phyloP scores from a whole-genome alignment of 2,329 filamentous ascomycete genomes.

The Epichloe coenophiala region DNA sequence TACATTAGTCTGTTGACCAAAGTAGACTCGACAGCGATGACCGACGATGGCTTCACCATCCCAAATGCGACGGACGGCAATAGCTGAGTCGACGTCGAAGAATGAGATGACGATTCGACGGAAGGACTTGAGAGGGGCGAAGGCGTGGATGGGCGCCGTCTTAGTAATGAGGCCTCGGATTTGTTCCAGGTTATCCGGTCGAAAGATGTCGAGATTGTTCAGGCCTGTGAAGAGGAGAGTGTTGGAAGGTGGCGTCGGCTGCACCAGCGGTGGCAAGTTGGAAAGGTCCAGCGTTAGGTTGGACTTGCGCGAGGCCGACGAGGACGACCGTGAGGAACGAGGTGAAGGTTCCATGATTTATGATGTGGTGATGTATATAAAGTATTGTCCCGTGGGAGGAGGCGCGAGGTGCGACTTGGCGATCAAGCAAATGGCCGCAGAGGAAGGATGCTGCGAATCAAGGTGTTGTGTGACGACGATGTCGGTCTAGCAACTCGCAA shows the following conservation, averaged over 20 bases:
- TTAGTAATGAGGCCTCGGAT: conserved; percentile 58
- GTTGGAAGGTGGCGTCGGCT: conserved; percentile 67
- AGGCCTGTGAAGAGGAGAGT: conserved; percentile 78
- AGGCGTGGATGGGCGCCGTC: conserved; percentile 62
- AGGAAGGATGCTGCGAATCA: not conserved
- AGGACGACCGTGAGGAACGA: conserved; percentile 29
- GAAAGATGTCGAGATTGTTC: conserved; percentile 58
- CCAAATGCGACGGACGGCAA: conserved; percentile 57
- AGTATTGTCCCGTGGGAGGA: not conserved
- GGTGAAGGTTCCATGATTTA: conserved; percentile 23
- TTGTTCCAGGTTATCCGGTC: conserved; percentile 56
- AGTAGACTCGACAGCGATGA: conserved; percentile 54
- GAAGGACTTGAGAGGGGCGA: conserved; percentile 71
- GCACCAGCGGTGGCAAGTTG: conserved; percentile 51
- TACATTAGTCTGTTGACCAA: conserved; percentile 48
- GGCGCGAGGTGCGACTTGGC: not conserved
- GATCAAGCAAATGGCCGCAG: not conserved
- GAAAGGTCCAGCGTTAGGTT: conserved; percentile 62
- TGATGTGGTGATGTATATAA: conserved; percentile 4
- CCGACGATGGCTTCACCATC: conserved; percentile 65
- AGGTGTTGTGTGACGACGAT: not conserved
- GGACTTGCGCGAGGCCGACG: conserved; percentile 28
- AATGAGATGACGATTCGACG: conserved; percentile 71
- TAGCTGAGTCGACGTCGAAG: conserved; percentile 54
- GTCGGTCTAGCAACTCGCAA: not conserved